Conservation (phyloP, 2,329 filamentous ascomycete genomes). For the Gnomoniopsis sp. region DNA sequence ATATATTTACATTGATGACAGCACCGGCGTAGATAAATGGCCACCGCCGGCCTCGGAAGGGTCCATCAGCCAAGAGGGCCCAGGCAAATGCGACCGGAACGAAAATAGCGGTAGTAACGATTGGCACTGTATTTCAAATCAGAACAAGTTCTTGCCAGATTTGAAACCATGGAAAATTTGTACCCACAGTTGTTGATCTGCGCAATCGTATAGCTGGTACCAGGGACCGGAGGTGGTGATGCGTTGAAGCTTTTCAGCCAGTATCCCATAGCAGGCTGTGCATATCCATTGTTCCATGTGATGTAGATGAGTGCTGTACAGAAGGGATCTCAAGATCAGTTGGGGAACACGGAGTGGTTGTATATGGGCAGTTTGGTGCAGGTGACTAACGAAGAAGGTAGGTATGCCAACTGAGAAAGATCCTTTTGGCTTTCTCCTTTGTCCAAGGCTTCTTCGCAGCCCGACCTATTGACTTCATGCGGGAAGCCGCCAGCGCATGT, state of each 20-base stretch:
- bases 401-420: slow-evolving; percentile 36
- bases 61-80: slow-evolving; percentile 36
- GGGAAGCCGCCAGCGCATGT: slow-evolving; percentile 30
- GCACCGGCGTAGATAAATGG: slow-evolving; percentile 37
- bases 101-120: slow-evolving; percentile 31
- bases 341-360: neutral
- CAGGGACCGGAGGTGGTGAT: slow-evolving; percentile 32
- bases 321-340: neutral
- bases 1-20: slow-evolving; percentile 28
- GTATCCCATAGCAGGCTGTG: slow-evolving; percentile 36
- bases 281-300: slow-evolving; percentile 35
- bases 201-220: slow-evolving; percentile 27
- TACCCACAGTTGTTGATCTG: slow-evolving; percentile 34
- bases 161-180: neutral
- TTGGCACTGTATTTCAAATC: slow-evolving; percentile 22
- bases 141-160: neutral
- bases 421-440: slow-evolving; percentile 28
- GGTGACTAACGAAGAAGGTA: slow-evolving; percentile 31
- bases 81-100: slow-evolving; percentile 32
- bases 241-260: slow-evolving; percentile 39
- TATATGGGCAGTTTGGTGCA: too few species aligned
- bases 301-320: slow-evolving; percentile 30
- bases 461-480: slow-evolving; percentile 33
- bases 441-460: slow-evolving; percentile 34
- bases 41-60: slow-evolving; percentile 30